These are phyloP conservation scores for Passiflora organensis DNA, from an alignment of 345 rosid genomes.

Conservation along the genomic window DNA sequence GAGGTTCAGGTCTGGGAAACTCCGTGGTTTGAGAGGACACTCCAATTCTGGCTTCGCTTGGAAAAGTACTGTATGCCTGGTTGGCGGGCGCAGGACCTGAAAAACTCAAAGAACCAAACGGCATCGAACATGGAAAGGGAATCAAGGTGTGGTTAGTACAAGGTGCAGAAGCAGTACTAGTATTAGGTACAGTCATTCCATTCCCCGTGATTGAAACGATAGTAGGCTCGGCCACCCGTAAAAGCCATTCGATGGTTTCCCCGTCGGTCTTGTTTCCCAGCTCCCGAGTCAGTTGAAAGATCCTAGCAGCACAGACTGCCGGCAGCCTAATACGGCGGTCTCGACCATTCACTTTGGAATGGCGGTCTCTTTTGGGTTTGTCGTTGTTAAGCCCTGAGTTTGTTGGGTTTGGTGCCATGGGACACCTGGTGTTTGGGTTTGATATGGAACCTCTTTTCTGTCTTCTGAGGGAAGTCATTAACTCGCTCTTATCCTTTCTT, in stretches of 20 bases:
- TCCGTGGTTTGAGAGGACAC: no score
- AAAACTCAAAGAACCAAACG: neutral
- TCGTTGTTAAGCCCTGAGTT: neutral
- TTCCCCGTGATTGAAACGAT: conserved; percentile 18
- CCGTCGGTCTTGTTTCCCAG: conserved; percentile 28
- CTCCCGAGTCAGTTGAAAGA: conserved; percentile 27
- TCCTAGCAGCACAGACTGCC: conserved; percentile 8
- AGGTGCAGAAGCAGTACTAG: neutral
- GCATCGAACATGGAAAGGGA: no score
- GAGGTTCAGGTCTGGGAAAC: no score
- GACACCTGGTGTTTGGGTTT: neutral
- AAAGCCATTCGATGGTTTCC: conserved; percentile 33
- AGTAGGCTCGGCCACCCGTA: conserved; percentile 23
- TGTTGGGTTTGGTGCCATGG: neutral
- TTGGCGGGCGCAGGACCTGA: neutral
- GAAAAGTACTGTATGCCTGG: no score
- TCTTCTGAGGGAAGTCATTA: neutral
- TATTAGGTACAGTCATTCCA: neutral
- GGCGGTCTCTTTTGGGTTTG: conserved; percentile 21
- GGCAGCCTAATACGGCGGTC: conserved; percentile 28
- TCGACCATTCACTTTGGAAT: conserved; percentile 26
- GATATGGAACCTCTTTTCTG: neutral
- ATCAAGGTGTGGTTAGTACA: neutral
- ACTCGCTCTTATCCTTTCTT: neutral
- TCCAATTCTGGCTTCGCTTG: no score